Evolutionary conservation across 2,329 filamentous ascomycete genomes (phyloP).

Genomic region (Ophiosphaerella herpotricha): DNA sequence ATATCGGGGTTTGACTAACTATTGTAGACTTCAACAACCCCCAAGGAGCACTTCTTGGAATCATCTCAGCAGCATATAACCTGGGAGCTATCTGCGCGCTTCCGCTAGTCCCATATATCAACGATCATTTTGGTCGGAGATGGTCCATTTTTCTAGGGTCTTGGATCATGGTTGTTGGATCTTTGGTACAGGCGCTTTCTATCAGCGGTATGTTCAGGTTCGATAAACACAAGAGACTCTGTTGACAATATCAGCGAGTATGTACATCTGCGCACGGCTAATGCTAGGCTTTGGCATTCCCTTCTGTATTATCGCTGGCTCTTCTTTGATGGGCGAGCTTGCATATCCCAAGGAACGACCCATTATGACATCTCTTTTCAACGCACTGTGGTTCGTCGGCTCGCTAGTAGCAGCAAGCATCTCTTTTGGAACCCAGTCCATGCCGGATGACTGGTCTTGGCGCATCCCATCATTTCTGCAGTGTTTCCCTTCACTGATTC

Average conservation of each 20-base stretch:
- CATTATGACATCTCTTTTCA: conserved; percentile 67
- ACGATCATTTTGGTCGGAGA: conserved; percentile 50
- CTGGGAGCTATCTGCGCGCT: conserved; percentile 46
- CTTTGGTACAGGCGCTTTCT: conserved; percentile 32
- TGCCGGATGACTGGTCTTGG: conserved; percentile 68
- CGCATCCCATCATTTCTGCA: conserved; percentile 68
- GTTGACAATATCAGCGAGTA: conserved; percentile 23
- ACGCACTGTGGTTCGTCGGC: conserved; percentile 68
- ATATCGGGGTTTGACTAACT: background rate
- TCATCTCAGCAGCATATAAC: conserved; percentile 52
- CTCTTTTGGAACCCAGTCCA: conserved; percentile 64
- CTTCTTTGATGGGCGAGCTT: conserved; percentile 67
- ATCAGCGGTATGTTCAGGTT: conserved; percentile 16
- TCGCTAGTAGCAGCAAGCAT: conserved; percentile 55
- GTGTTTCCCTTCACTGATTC: conserved; percentile 63
- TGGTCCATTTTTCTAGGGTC: conserved; percentile 49
- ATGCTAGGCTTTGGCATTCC: conserved; percentile 70
- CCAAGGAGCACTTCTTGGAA: conserved; percentile 43
- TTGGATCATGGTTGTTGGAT: conserved; percentile 51
- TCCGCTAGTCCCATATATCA: conserved; percentile 42
- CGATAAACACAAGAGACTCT: background rate
- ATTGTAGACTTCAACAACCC: conserved; percentile 36
- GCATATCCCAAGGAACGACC: conserved; percentile 70
- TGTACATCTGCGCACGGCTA: conserved; percentile 65
- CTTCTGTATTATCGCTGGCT: conserved; percentile 66